Evolutionary conservation across 2,329 filamentous ascomycete species (phyloP).

Genomic region (Nigrospora osmanthi): DNA sequence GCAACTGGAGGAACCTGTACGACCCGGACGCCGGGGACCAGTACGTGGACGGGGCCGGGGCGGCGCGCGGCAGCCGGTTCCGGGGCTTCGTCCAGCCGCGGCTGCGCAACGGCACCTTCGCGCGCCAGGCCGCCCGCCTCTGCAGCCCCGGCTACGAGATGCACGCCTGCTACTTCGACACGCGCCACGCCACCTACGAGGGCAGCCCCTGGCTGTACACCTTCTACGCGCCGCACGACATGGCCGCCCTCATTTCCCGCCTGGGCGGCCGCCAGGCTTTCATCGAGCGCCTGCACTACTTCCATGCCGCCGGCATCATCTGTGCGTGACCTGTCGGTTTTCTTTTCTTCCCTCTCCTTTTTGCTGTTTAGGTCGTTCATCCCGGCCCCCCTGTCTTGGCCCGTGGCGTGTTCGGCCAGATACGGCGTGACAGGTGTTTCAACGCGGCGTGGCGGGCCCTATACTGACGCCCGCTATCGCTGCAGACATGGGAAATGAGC

Average conservation of each 20-base stretch:
- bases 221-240: slow-evolving; percentile 49
- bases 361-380: no score
- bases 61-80: slow-evolving; percentile 40
- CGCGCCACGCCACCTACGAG: slow-evolving; percentile 32
- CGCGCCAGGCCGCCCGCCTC: slow-evolving; percentile 57
- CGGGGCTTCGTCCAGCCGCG: slow-evolving; percentile 65
- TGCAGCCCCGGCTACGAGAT: slow-evolving; percentile 47
- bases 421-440: no score
- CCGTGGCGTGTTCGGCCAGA: no score
- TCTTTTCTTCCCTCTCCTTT: no score
- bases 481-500: slow-evolving; percentile 55
- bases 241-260: slow-evolving; percentile 21
- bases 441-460: no score
- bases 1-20: slow-evolving; percentile 66
- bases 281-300: slow-evolving; percentile 52
- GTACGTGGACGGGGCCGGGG: slow-evolving; percentile 10
- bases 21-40: slow-evolving; percentile 31
- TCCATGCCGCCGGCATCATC: slow-evolving; percentile 57
- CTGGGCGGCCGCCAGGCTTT: slow-evolving; percentile 55
- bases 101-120: slow-evolving; percentile 57
- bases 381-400: no score
- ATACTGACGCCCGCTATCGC: slow-evolving; percentile 16
- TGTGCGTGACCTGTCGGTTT: slow-evolving; percentile 16
- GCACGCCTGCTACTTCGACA: slow-evolving; percentile 39
- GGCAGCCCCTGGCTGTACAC: slow-evolving; percentile 62